Conservation (phyloP, 2,329 filamentous ascomycete genomes). For the Microcyclospora pomicola region DNA sequence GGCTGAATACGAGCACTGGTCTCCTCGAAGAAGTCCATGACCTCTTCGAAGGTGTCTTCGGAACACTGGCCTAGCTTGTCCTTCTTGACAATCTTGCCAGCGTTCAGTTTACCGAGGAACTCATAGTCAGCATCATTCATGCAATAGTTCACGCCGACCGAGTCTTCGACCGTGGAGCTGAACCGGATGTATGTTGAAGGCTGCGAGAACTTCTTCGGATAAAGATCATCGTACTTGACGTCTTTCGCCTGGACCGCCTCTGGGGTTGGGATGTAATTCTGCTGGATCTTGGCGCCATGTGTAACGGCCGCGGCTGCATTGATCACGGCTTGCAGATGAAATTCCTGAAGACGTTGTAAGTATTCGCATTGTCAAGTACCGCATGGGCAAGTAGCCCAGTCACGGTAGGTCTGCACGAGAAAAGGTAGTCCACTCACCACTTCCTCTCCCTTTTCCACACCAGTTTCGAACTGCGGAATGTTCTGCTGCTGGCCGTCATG, state of each 20-base stretch:
- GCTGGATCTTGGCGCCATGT: conserved; percentile 43
- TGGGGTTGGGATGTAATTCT: conserved; percentile 54
- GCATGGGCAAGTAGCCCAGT: not conserved
- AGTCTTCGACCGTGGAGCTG: conserved; percentile 96
- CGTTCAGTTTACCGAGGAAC: conserved; percentile 73
- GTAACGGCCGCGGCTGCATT: conserved; percentile 42
- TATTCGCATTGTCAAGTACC: conserved; percentile 1
- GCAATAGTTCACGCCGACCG: conserved; percentile 78
- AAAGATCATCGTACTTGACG: conserved; percentile 79
- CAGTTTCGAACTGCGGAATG: conserved; percentile 77
- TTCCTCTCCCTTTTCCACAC: conserved; percentile 94
- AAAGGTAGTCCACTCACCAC: conserved; percentile 53
- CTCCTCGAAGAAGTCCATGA: conserved; percentile 91
- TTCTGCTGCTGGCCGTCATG: conserved; percentile 62
- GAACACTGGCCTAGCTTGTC: conserved; percentile 48
- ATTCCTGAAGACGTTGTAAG: conserved; percentile 51
- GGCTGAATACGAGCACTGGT: conserved; percentile 72
- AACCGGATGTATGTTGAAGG: conserved; percentile 92
- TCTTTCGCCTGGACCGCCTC: conserved; percentile 45
- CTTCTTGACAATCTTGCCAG: conserved; percentile 41
- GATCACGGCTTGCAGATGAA: conserved; percentile 81
- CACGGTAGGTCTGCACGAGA: conserved; percentile 1
- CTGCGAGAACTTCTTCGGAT: conserved; percentile 64
- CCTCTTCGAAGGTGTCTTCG: conserved; percentile 83
- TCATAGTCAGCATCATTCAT: conserved; percentile 83